A percentile compares a stretch with the other conserved stretches of the same genome.
Conservation (phyloP, 2,329 filamentous ascomycete genomes). For the Cladophialophora exuberans region DNA sequence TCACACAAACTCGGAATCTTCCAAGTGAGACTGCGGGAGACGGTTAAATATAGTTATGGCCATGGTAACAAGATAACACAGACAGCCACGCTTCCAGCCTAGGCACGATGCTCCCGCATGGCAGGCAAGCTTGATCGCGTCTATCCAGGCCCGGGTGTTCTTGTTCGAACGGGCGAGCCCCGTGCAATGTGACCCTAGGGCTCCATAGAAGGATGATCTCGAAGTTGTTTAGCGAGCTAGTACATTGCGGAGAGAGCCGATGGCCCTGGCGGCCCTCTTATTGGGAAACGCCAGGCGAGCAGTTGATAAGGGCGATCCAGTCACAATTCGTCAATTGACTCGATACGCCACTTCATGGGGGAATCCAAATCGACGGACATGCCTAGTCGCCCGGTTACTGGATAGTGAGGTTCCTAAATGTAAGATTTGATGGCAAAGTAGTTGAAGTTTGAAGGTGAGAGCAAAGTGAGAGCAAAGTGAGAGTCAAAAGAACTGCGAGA, state of each 20-base stretch:
- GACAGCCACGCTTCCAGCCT: neutral
- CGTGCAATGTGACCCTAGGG: conserved; percentile 18
- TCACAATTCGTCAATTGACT: neutral
- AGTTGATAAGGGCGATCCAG: conserved; percentile 23
- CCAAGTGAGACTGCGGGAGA: no score
- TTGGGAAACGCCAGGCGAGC: conserved; percentile 17
- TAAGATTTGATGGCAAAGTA: no score
- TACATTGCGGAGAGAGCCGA: conserved; percentile 22
- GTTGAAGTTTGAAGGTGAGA: no score
- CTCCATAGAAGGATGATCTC: conserved; percentile 14
- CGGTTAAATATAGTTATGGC: conserved; percentile 13
- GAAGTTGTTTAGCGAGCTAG: conserved; percentile 18
- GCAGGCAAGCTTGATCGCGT: conserved; percentile 7
- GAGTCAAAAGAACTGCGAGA: no score
- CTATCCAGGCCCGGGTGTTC: neutral
- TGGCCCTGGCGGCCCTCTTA: conserved; percentile 1
- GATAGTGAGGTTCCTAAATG: no score
- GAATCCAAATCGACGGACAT: neutral
- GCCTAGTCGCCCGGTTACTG: no score
- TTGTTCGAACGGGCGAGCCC: conserved; percentile 11
- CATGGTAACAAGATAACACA: conserved; percentile 11
- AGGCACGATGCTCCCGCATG: no score
- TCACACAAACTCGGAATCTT: neutral
- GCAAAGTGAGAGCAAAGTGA: no score
- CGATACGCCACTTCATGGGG: neutral